phyloP scores from a whole-genome alignment of 805 yeast genomes.

The Pichia exigua region DNA sequence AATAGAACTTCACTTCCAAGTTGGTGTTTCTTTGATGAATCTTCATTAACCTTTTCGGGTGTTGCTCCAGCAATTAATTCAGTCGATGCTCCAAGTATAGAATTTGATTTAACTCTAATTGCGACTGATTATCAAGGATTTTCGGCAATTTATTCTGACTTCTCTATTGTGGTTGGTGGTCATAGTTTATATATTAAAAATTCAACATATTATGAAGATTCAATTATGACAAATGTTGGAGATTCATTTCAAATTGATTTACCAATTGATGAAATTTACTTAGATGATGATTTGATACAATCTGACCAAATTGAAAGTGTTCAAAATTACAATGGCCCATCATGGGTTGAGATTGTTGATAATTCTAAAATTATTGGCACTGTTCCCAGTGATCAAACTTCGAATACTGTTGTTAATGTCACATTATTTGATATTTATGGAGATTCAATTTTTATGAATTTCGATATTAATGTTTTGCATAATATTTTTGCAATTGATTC shows the following conservation, averaged over 20 bases:
- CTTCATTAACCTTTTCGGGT: conserved; percentile 65
- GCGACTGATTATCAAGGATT: conserved; percentile 75
- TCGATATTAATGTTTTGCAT: conserved; percentile 43
- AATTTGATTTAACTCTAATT: conserved; percentile 61
- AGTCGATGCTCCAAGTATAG: conserved; percentile 76
- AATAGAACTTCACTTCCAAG: conserved; percentile 86
- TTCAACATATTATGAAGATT: conserved; percentile 34
- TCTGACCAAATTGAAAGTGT: conserved; percentile 48
- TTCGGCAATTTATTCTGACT: conserved; percentile 61
- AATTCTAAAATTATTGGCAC: conserved; percentile 43
- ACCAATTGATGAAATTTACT: conserved; percentile 55
- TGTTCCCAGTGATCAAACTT: conserved; percentile 42
- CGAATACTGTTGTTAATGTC: conserved; percentile 39
- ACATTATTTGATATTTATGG: conserved; percentile 52
- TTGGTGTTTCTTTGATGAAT: conserved; percentile 71
- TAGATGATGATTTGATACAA: conserved; percentile 51
- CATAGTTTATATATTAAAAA: conserved; percentile 68
- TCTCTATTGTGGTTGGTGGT: conserved; percentile 78
- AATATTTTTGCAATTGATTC: conserved; percentile 48
- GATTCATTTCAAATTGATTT: conserved; percentile 45
- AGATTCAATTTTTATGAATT: conserved; percentile 52
- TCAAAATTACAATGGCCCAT: conserved; percentile 45
- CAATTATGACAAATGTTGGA: conserved; percentile 60
- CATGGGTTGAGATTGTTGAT: conserved; percentile 43
- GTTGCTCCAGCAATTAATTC: conserved; percentile 84